Evolutionary conservation across 768 basidiomycete genomes (phyloP).

Genomic region (Calocybe cyanea): DNA sequence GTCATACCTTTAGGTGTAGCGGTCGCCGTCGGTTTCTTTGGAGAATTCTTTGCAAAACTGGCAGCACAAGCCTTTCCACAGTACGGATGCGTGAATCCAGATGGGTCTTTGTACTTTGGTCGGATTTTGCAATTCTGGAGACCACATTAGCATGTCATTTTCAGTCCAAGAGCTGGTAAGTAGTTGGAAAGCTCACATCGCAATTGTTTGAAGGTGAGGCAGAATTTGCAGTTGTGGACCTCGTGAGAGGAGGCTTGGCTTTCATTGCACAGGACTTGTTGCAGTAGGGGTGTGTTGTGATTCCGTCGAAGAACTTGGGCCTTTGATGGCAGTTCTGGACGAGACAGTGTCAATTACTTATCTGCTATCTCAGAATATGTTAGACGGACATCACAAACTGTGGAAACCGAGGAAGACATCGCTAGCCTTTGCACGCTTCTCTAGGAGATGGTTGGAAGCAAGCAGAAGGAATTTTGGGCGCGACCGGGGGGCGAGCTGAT

Average conservation of each 20-base stretch:
- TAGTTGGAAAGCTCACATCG: constrained; percentile 35
- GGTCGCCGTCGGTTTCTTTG: constrained; percentile 2
- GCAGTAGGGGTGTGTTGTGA: constrained; percentile 54
- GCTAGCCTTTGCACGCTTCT: background rate
- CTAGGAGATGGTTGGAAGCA: background rate
- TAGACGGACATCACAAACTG: constrained; percentile 20
- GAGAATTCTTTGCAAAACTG: constrained; percentile 1
- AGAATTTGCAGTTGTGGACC: constrained; percentile 6
- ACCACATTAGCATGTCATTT: background rate
- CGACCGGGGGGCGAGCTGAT: constrained; percentile 1
- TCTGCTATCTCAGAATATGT: constrained; percentile 47
- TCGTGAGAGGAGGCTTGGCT: constrained; percentile 25
- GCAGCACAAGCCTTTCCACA: constrained; percentile 60
- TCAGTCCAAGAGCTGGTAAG: background rate
- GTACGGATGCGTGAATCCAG: constrained; percentile 50
- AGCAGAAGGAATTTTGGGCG: constrained; percentile 4
- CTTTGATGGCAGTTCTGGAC: constrained; percentile 49
- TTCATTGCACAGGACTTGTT: constrained; percentile 56
- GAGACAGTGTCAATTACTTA: constrained; percentile 6
- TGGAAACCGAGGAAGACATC: no score
- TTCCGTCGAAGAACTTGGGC: constrained; percentile 55
- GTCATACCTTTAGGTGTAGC: constrained; percentile 16
- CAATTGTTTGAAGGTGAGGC: constrained; percentile 39
- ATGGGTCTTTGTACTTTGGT: constrained; percentile 58
- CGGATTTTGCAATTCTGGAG: constrained; percentile 54